phyloP scores from a whole-genome alignment of 495 filamentous ascomycete genomes.

The Niebla homalea region DNA sequence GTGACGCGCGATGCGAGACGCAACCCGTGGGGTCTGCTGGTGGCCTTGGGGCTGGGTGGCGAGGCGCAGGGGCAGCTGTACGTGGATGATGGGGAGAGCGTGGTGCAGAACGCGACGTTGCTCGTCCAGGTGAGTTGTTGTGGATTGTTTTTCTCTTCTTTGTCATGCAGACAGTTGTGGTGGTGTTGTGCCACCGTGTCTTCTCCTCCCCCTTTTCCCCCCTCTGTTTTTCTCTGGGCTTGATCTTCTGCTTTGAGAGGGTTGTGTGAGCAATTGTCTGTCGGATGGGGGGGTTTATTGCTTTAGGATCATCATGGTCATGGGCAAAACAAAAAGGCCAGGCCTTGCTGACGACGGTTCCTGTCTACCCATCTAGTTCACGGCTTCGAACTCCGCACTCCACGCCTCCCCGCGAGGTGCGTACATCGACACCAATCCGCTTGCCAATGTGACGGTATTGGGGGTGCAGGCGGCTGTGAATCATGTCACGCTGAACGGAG shows the following conservation, averaged over 20 bases:
- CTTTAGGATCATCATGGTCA: too few species aligned
- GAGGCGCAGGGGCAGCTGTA: conserved; percentile 56
- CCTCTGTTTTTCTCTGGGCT: not conserved
- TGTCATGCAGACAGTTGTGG: not conserved
- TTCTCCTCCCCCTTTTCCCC: not conserved
- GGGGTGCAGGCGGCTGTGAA: conserved; percentile 37
- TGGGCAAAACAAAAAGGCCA: too few species aligned
- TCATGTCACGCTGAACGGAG: conserved; percentile 39
- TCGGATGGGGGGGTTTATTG: too few species aligned
- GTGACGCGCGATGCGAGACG: conserved; percentile 51
- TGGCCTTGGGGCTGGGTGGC: conserved; percentile 43
- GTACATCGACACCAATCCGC: conserved; percentile 45
- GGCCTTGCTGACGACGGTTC: not conserved
- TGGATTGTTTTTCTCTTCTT: not conserved
- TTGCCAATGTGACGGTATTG: conserved; percentile 54
- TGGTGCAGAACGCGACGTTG: conserved; percentile 42
- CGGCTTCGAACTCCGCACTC: conserved; percentile 31
- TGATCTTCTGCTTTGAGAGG: too few species aligned
- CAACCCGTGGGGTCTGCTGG: conserved; percentile 58
- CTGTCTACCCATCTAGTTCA: conserved; percentile 34
- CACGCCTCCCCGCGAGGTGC: conserved; percentile 34
- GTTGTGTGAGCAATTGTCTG: too few species aligned
- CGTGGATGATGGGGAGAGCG: conserved; percentile 70
- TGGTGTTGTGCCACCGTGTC: not conserved
- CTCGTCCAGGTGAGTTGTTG: conserved; percentile 37